These are phyloP conservation scores for Pilatotrama ljubarskyi DNA, from an alignment of 768 basidiomycete species.

Conservation along the genomic window DNA sequence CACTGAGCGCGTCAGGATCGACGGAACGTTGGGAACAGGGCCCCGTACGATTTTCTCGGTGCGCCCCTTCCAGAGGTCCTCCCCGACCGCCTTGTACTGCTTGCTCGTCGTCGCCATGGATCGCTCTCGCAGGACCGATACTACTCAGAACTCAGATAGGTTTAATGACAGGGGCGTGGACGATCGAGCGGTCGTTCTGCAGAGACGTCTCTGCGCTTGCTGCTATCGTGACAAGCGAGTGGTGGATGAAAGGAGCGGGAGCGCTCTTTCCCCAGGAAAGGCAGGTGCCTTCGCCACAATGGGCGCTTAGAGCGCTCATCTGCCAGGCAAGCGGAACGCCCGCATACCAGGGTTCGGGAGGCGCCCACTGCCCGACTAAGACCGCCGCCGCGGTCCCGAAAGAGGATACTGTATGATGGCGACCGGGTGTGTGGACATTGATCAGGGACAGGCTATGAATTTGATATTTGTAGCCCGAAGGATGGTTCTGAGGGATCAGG, in stretches of 20 bases:
- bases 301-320: neutral
- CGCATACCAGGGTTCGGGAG: too few relatives aligned
- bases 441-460: neutral
- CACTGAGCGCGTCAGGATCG: constrained; percentile 21
- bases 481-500: neutral
- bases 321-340: too few relatives aligned
- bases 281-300: neutral
- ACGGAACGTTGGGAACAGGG: neutral
- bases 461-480: neutral
- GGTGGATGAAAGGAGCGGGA: neutral
- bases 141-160: too few relatives aligned
- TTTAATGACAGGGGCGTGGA: too few relatives aligned
- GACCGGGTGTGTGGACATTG: neutral
- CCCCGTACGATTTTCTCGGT: constrained; percentile 89
- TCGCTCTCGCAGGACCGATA: too few relatives aligned
- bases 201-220: too few relatives aligned
- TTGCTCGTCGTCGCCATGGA: constrained; percentile 74
- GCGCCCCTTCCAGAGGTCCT: constrained; percentile 93
- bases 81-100: constrained; percentile 86
- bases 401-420: neutral
- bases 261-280: neutral
- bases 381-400: neutral
- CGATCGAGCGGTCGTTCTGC: too few relatives aligned
- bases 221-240: neutral
- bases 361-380: too few relatives aligned